A percentile compares a stretch with the other conserved stretches of the same genome.
phyloP scores from a whole-genome alignment of 2,329 filamentous ascomycete genomes.

The Nemania bipapillata region DNA sequence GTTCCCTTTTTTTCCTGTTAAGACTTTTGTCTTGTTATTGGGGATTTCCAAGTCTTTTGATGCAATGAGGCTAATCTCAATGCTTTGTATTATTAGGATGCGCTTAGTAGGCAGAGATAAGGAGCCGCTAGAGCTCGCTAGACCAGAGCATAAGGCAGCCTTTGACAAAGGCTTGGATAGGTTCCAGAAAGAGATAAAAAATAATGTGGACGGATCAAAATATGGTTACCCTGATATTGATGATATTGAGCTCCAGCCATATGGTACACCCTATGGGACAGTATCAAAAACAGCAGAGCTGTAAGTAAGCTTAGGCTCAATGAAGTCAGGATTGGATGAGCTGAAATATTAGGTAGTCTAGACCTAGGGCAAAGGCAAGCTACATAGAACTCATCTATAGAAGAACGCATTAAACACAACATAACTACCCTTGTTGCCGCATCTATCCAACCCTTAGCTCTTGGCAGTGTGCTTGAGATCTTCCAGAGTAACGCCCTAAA shows the following conservation, averaged over 20 bases:
- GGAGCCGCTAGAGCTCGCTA: constrained; percentile 49
- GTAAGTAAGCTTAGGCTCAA: neutral
- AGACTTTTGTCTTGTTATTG: too few relatives aligned
- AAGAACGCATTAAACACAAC: too few relatives aligned
- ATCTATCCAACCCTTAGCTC: too few relatives aligned
- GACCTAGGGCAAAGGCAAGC: too few relatives aligned
- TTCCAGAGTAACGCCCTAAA: too few relatives aligned
- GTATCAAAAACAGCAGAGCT: neutral
- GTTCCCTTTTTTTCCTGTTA: constrained; percentile 14
- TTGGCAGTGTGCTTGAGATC: too few relatives aligned
- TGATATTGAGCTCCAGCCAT: constrained; percentile 50
- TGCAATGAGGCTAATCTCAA: neutral
- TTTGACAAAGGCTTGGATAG: constrained; percentile 49
- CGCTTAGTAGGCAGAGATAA: constrained; percentile 50
- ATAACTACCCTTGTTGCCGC: too few relatives aligned
- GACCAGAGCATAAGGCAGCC: constrained; percentile 48
- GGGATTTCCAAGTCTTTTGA: neutral
- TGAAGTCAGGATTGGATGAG: too few relatives aligned
- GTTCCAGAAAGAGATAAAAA: constrained; percentile 49
- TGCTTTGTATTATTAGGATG: constrained; percentile 43
- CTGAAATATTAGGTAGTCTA: too few relatives aligned
- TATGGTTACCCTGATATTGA: constrained; percentile 51
- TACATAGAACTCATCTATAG: too few relatives aligned
- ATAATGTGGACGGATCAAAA: constrained; percentile 50
- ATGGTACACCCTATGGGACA: constrained; percentile 46